These are phyloP conservation scores for Sphaerostilbella broomeana DNA, from an alignment of 2,329 filamentous ascomycete species.

Conservation along the genomic window DNA sequence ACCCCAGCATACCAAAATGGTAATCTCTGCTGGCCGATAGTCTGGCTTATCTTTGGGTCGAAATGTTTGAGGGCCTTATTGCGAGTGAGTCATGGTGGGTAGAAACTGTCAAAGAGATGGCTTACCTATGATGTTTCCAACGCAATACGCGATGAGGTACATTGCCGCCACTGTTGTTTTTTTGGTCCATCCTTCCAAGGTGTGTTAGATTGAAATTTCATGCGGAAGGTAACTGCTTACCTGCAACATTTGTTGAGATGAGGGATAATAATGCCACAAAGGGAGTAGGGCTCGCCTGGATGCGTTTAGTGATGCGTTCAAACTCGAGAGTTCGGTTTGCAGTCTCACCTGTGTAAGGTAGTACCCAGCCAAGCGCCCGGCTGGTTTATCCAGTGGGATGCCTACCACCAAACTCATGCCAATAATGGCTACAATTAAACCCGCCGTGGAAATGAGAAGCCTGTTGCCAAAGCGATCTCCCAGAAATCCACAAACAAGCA, in stretches of 20 bases:
- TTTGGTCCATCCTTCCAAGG: conserved; percentile 42
- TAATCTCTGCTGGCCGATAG: conserved; percentile 58
- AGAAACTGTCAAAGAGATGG: neutral
- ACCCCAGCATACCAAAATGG: conserved; percentile 53
- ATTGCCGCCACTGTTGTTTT: conserved; percentile 46
- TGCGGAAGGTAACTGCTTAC: neutral
- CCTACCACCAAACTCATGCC: conserved; percentile 19
- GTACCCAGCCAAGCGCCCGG: conserved; percentile 49
- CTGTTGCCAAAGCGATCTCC: conserved; percentile 13
- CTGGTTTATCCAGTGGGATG: conserved; percentile 39
- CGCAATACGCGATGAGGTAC: conserved; percentile 42
- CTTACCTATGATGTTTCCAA: conserved; percentile 50
- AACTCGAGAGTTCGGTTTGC: conserved; percentile 34
- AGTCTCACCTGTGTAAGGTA: conserved; percentile 39
- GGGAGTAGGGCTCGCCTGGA: conserved; percentile 7
- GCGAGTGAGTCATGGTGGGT: conserved; percentile 16
- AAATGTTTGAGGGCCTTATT: conserved; percentile 48
- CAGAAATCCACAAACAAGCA: conserved; percentile 42
- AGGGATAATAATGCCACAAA: conserved; percentile 36
- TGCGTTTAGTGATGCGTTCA: neutral
- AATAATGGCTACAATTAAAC: conserved; percentile 29
- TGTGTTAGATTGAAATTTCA: neutral
- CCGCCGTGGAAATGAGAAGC: conserved; percentile 13
- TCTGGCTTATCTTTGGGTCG: conserved; percentile 47
- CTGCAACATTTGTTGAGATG: conserved; percentile 30